Base-by-base conservation (phyloP, 1,139 yeast species). In the Saccharomyces hybrid region DNA sequence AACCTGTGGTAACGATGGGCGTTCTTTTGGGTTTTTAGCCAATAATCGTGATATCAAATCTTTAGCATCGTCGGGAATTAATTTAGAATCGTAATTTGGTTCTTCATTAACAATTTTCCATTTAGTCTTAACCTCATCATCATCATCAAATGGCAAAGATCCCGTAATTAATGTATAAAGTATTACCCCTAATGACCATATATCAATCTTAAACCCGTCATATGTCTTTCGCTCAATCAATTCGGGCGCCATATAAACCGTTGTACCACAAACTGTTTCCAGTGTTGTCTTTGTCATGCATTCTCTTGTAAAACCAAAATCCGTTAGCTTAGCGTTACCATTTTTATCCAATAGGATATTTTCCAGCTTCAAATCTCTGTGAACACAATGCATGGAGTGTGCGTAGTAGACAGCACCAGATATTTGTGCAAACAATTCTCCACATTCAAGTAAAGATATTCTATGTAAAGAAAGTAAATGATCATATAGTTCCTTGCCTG, bases 171-270 rank as follows among this genome's bases (percentile, higher is more conserved):
- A 77, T 0, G 98, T 89, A 69, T 85, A 93, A n/a, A 93, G 72
- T n/a, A 93, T 90, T 7, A 93, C 82, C 0, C 99, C 99, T 57
- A 93, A 73, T 0, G 97, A 84, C 99, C 99, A 93, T 2, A 88
- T 82, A 69, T 93, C 99, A 5, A 85, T 79, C 56, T 86, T 81
- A 64, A 86, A 84, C 0, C 98, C 99, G 46, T 84, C 83, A 67
- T 93, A 93, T 55, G 80, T 78, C 58, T 81, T 79, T 54, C 77
- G 74, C 42, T 90, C 75, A 6, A 68, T 67, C 63, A 93, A 75
- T 66, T 93, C 99, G 0, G 99, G 99, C 0, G 99, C 97, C 97
- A 91, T 90, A 67, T 93, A 93, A 4, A 90, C 95, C 0, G 91
- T 83, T 0, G 99, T 93, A 2, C 99, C 99, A 71, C 99, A 93